Conservation (phyloP, 140 eudicot species). For the Cichorium intybus region DNA sequence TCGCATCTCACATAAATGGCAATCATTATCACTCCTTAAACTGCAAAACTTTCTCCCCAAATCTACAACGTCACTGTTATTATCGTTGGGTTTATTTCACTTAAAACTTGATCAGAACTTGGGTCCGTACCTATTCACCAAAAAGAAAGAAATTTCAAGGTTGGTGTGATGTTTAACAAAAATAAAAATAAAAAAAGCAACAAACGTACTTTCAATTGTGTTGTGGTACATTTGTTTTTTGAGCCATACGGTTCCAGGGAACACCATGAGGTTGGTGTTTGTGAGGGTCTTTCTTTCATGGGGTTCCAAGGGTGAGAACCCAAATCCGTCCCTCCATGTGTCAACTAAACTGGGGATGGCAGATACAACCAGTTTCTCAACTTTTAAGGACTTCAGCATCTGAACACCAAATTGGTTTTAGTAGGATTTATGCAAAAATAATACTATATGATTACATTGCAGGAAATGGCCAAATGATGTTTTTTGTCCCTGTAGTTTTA, state of each 20-base stretch:
- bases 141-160: neutral
- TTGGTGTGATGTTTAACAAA: neutral
- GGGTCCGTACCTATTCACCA: conserved; percentile 19
- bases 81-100: conserved; percentile 19
- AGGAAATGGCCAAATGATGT: no score
- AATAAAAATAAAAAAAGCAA: conserved; percentile 12
- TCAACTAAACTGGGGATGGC: conserved; percentile 83
- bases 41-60: conserved; percentile 40
- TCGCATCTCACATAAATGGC: conserved; percentile 19
- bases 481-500: no score
- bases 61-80: conserved; percentile 29
- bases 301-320: conserved; percentile 73
- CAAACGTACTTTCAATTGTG: conserved; percentile 17
- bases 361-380: conserved; percentile 83
- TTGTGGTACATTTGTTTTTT: conserved; percentile 53
- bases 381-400: conserved; percentile 80
- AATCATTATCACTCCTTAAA: conserved; percentile 17
- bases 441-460: no score
- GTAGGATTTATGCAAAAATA: no score
- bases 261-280: conserved; percentile 80
- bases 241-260: conserved; percentile 92
- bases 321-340: conserved; percentile 92
- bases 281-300: conserved; percentile 62
- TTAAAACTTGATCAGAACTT: neutral
- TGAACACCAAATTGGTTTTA: conserved; percentile 11